Conservation (phyloP, 1,284 basidiomycete species). For the Sanghuangporus sanghuang region DNA sequence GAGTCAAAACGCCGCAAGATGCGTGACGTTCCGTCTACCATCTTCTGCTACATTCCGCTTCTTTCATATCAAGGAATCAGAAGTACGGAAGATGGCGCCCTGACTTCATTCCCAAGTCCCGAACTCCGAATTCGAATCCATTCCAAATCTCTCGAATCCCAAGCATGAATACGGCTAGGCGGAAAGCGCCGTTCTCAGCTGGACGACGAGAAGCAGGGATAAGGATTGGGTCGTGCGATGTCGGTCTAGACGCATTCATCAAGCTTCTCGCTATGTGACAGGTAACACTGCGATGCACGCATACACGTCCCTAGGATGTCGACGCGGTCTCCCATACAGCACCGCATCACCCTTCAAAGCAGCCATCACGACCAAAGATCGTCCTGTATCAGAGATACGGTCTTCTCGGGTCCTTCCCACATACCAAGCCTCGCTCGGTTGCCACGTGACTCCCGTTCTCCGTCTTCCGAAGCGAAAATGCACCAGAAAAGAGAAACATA, state of each 20-base stretch:
- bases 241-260: not conserved
- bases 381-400: not conserved
- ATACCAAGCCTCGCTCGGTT: not conserved
- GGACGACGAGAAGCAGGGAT: not conserved
- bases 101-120: not conserved
- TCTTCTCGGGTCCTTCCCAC: not conserved
- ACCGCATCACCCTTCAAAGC: not conserved
- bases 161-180: not conserved
- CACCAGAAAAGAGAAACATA: not conserved
- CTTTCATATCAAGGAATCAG: not conserved
- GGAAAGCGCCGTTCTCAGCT: not conserved
- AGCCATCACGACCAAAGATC: not conserved
- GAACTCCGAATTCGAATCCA: not conserved
- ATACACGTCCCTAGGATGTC: not conserved
- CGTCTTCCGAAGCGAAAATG: not conserved
- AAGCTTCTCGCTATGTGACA: not conserved
- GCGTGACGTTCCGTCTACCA: not conserved
- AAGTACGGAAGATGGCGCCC: not conserved
- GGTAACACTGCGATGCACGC: not conserved
- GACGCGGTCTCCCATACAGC: not conserved
- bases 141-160: not conserved
- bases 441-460: not conserved
- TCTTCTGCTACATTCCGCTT: not conserved
- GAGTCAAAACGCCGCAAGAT: not conserved
- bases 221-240: not conserved